These are phyloP conservation scores for Fusarium devonianum DNA, from an alignment of 2,329 filamentous ascomycete genomes.

Conservation along the genomic window DNA sequence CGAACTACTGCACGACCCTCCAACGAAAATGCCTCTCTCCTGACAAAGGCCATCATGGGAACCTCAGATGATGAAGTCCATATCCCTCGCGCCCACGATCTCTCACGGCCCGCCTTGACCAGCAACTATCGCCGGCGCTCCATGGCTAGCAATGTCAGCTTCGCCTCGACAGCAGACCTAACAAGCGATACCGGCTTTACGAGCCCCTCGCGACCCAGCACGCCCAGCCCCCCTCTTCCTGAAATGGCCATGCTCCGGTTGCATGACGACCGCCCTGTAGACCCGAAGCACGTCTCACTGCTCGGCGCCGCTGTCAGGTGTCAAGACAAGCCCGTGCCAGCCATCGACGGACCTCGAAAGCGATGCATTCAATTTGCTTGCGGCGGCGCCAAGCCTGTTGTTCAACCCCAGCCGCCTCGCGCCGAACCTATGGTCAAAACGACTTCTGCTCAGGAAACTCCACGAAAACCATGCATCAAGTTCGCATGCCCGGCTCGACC, in stretches of 20 bases:
- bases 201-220: slow-evolving; percentile 85
- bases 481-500: slow-evolving; percentile 74
- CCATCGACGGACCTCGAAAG: slow-evolving; percentile 63
- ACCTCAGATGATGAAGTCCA: slow-evolving; percentile 65
- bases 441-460: slow-evolving; percentile 48
- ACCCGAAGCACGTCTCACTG: slow-evolving; percentile 39
- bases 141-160: slow-evolving; percentile 80
- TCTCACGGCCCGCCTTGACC: slow-evolving; percentile 40
- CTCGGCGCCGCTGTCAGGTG: slow-evolving; percentile 35
- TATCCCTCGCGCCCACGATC: slow-evolving; percentile 45
- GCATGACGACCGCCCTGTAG: slow-evolving; percentile 42
- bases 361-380: slow-evolving; percentile 94
- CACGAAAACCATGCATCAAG: slow-evolving; percentile 71
- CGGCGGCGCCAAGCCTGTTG: slow-evolving; percentile 65
- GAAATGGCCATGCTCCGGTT: slow-evolving; percentile 59
- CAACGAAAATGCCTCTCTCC: slow-evolving; percentile 75
- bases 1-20: slow-evolving; percentile 57
- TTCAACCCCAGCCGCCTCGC: slow-evolving; percentile 51
- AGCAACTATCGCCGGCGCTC: slow-evolving; percentile 62
- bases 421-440: slow-evolving; percentile 46
- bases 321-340: slow-evolving; percentile 51
- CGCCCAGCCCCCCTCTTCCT: slow-evolving; percentile 84
- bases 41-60: slow-evolving; percentile 83
- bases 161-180: slow-evolving; percentile 85
- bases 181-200: slow-evolving; percentile 95